These are phyloP conservation scores for Phytophthora podocarpi DNA, from an alignment of 352 stramenopile genomes.

Conservation along the genomic window DNA sequence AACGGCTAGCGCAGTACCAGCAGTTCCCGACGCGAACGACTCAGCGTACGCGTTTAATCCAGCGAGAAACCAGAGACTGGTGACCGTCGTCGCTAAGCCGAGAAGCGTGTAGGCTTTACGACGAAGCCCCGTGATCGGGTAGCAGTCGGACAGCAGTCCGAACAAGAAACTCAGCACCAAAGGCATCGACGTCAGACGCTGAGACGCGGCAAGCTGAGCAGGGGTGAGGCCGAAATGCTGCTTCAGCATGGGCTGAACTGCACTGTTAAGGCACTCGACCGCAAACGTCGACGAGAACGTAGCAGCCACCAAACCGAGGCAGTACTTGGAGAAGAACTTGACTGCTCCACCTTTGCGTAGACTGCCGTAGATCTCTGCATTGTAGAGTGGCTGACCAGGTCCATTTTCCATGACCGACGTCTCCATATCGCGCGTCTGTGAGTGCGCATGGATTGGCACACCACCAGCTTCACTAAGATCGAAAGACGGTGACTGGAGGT, in stretches of 20 bases:
- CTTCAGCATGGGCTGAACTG: slow-evolving; percentile 34
- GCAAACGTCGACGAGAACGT: slow-evolving; percentile 49
- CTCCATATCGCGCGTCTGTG: slow-evolving; percentile 8
- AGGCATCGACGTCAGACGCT: slow-evolving; percentile 57
- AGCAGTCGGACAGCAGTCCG: slow-evolving; percentile 76
- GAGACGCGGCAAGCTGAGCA: slow-evolving; percentile 21
- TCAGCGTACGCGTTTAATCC: slow-evolving; percentile 32
- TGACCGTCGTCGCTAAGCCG: slow-evolving; percentile 40
- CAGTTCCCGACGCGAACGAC: slow-evolving; percentile 2
- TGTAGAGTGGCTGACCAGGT: slow-evolving; percentile 48
- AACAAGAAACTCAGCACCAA: slow-evolving; percentile 80
- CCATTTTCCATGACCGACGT: slow-evolving; percentile 11
- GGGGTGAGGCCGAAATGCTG: slow-evolving; percentile 33
- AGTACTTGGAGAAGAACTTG: slow-evolving; percentile 43
- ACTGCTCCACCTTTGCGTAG: slow-evolving; percentile 49
- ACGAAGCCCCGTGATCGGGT: slow-evolving; percentile 78
- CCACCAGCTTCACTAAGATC: slow-evolving; percentile 14
- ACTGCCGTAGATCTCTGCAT: slow-evolving; percentile 58
- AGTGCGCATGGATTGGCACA: background rate
- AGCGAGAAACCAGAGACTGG: slow-evolving; percentile 39
- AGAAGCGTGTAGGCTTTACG: slow-evolving; percentile 81
- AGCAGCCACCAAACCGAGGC: slow-evolving; percentile 41
- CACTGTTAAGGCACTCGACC: slow-evolving; percentile 28
- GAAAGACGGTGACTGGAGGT: slow-evolving; percentile 17
- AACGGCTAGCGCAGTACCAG: slow-evolving; percentile 16